Conservation (phyloP, 345 rosid species). For the Eucalyptus marginata region DNA sequence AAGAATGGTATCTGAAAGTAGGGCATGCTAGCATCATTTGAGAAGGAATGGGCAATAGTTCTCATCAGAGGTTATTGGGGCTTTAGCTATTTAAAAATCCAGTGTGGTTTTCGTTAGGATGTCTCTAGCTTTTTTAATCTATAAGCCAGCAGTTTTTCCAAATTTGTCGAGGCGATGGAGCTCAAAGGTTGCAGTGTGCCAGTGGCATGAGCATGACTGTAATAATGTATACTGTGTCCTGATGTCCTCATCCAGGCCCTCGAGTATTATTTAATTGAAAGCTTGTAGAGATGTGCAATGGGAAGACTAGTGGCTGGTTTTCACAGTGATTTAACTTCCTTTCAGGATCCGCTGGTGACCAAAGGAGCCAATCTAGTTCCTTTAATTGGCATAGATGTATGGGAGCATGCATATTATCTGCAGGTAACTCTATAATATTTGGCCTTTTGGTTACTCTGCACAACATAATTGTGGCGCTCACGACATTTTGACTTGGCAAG, state of each 20-base stretch:
- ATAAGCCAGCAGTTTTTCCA: not conserved
- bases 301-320: not conserved
- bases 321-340: not conserved
- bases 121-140: not conserved
- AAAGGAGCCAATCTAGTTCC: conserved; percentile 73
- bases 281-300: not conserved
- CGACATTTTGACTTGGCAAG: not conserved
- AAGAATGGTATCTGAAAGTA: not conserved
- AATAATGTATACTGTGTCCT: not conserved
- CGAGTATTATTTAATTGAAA: not conserved
- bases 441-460: not conserved
- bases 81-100: not conserved
- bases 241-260: not conserved
- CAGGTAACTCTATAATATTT: conserved; percentile 41
- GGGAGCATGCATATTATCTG: conserved; percentile 99
- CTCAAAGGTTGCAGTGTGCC: not conserved
- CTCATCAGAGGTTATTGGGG: not conserved
- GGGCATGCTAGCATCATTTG: not conserved
- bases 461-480: not conserved
- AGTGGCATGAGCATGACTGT: not conserved
- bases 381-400: conserved; percentile 85
- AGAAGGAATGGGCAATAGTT: not conserved
- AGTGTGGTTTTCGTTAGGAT: not conserved
- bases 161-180: not conserved
- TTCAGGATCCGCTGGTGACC: conserved; percentile 84